Conservation (phyloP, 495 filamentous ascomycete genomes). For the Pseudoneurospora amorphoporcata region DNA sequence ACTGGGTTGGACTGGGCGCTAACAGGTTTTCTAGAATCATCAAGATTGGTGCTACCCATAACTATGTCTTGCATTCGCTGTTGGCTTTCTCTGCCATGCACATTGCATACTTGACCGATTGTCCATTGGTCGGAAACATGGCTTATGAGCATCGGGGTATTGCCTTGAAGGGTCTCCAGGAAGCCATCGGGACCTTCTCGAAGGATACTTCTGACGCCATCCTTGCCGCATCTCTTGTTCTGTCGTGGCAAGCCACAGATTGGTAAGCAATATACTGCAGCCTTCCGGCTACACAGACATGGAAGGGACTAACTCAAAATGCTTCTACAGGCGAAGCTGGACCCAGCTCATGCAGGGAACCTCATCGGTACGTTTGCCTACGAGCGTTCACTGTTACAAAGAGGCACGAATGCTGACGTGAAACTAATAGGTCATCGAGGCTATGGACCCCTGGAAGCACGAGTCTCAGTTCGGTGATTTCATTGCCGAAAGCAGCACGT, state of each 20-base stretch:
- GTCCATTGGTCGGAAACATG: conserved; percentile 71
- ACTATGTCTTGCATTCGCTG: conserved; percentile 88
- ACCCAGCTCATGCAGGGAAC: conserved; percentile 86
- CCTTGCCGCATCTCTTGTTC: conserved; percentile 79
- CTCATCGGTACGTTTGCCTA: conserved; percentile 52
- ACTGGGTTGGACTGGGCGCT: conserved; percentile 9
- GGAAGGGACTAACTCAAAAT: conserved; percentile 22
- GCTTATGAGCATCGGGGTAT: conserved; percentile 76
- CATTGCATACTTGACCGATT: conserved; percentile 75
- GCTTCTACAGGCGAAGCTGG: conserved; percentile 67
- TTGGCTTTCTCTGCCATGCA: conserved; percentile 86
- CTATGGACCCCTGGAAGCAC: conserved; percentile 88
- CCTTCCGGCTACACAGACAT: conserved; percentile 15
- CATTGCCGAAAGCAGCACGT: conserved; percentile 64
- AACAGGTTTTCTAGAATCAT: conserved; percentile 56
- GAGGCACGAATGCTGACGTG: not conserved
- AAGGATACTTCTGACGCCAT: conserved; percentile 82
- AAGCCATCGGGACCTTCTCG: conserved; percentile 77
- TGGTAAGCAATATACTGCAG: conserved; percentile 58
- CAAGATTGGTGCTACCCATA: conserved; percentile 63
- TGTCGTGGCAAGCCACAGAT: conserved; percentile 95
- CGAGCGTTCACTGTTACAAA: not conserved
- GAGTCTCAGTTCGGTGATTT: conserved; percentile 78
- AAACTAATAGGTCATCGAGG: conserved; percentile 59
- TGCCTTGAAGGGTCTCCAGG: conserved; percentile 79